These are phyloP conservation scores for Cystofilobasidium macerans DNA, from an alignment of 768 basidiomycete species.

Conservation along the genomic window DNA sequence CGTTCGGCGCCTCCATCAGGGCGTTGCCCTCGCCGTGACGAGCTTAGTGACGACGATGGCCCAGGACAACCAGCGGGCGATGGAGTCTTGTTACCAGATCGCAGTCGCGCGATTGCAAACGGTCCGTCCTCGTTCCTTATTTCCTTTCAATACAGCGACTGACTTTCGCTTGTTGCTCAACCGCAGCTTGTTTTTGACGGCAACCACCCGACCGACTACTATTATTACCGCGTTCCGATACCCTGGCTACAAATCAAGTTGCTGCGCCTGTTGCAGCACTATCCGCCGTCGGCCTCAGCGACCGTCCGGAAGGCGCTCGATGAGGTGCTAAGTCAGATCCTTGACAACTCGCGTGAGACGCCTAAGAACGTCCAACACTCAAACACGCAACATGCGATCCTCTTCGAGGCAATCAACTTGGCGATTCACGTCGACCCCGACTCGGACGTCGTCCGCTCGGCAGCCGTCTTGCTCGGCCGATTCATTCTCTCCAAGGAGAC, in stretches of 20 bases:
- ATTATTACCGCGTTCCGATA: constrained; percentile 54
- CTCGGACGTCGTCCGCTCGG: constrained; percentile 74
- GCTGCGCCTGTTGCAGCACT: constrained; percentile 82
- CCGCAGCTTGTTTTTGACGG: constrained; percentile 75
- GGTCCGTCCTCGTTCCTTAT: constrained; percentile 41
- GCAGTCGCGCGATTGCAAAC: constrained; percentile 79
- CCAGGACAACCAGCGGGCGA: constrained; percentile 84
- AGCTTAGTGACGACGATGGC: constrained; percentile 88
- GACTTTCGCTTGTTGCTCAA: too few species aligned
- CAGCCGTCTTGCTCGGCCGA: constrained; percentile 79
- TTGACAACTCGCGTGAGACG: constrained; percentile 76
- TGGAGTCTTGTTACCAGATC: constrained; percentile 82
- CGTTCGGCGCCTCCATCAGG: constrained; percentile 44
- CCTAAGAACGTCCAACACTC: constrained; percentile 94
- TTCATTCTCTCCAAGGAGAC: constrained; percentile 98
- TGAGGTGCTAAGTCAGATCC: constrained; percentile 74
- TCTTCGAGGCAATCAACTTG: constrained; percentile 93
- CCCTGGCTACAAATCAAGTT: constrained; percentile 86
- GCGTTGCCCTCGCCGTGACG: constrained; percentile 86
- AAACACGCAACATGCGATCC: constrained; percentile 94
- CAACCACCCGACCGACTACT: constrained; percentile 76
- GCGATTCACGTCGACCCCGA: constrained; percentile 91
- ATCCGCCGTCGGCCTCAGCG: constrained; percentile 74
- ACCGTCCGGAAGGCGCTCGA: constrained; percentile 58
- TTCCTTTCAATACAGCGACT: background rate